These are phyloP conservation scores for Dysphania ambrosioides DNA, from an alignment of 148 eudicot species.

Conservation along the genomic window DNA sequence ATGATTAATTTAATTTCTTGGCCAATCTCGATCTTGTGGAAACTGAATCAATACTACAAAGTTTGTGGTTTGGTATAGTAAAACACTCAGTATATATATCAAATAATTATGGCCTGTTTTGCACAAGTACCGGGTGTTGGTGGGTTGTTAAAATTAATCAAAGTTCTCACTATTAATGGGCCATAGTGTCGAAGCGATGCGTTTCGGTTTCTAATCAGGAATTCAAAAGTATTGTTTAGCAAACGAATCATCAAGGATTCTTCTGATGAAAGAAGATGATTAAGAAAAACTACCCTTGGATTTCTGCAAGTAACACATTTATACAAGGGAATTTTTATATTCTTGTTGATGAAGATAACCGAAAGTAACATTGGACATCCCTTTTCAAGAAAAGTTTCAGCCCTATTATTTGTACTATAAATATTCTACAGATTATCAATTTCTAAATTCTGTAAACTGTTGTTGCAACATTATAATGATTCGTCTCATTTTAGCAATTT, in stretches of 20 bases:
- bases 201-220: not conserved
- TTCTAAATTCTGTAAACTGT: not conserved
- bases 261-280: not conserved
- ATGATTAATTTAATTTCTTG: slow-evolving; percentile 2
- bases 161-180: not conserved
- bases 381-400: not conserved
- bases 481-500: not conserved
- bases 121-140: not conserved
- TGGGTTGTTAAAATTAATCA: not conserved
- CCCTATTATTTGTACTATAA: not conserved
- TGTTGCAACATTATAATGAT: no score
- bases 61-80: not conserved
- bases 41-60: not conserved
- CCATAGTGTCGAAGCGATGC: no score
- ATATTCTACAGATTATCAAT: not conserved
- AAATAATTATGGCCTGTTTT: not conserved
- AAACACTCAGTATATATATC: no score
- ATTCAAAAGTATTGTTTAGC: not conserved
- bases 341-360: not conserved
- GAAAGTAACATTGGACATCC: not conserved
- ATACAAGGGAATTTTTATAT: no score
- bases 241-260: not conserved
- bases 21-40: not conserved
- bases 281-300: not conserved
- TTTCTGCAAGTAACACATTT: not conserved